Percentiles rank a stretch among this genome's conserved stretches.
These are phyloP conservation scores for Puccinia hordei DNA, from an alignment of 1,284 basidiomycete genomes.

Conservation along the genomic window DNA sequence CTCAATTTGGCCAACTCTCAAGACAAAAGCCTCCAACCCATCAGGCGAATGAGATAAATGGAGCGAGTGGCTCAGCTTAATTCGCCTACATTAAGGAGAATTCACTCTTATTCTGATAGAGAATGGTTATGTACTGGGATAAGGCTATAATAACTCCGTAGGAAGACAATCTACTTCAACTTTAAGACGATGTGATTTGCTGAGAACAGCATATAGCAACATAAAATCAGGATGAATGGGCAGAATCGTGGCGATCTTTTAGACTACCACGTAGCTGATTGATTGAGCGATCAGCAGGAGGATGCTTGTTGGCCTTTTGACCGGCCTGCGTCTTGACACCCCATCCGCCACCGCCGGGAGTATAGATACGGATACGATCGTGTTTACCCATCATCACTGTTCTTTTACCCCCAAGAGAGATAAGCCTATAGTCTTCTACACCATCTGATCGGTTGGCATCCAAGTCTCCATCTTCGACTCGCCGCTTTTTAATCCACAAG, in stretches of 20 bases:
- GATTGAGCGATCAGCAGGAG: neutral
- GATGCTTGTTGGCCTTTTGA: neutral
- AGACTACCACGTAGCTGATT: constrained; percentile 23
- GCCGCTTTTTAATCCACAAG: constrained; percentile 75
- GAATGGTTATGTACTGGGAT: no score
- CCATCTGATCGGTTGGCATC: constrained; percentile 46
- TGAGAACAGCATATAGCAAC: neutral
- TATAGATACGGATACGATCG: constrained; percentile 78
- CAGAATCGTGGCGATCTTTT: constrained; percentile 12
- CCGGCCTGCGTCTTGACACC: constrained; percentile 62
- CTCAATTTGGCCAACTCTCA: no score
- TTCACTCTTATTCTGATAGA: neutral
- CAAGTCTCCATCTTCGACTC: constrained; percentile 63
- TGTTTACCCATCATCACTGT: constrained; percentile 83
- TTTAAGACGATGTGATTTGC: no score
- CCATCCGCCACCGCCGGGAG: constrained; percentile 92
- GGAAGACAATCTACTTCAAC: no score
- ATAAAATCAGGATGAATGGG: constrained; percentile 12
- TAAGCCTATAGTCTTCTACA: constrained; percentile 64
- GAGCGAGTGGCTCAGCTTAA: no score
- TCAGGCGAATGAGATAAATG: no score
- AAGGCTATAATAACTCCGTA: no score
- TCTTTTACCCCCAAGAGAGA: constrained; percentile 90
- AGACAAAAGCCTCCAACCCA: no score
- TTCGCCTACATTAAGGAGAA: no score